Base-by-base conservation (phyloP, 2,329 filamentous ascomycete genomes). In the Claviceps citrina region DNA sequence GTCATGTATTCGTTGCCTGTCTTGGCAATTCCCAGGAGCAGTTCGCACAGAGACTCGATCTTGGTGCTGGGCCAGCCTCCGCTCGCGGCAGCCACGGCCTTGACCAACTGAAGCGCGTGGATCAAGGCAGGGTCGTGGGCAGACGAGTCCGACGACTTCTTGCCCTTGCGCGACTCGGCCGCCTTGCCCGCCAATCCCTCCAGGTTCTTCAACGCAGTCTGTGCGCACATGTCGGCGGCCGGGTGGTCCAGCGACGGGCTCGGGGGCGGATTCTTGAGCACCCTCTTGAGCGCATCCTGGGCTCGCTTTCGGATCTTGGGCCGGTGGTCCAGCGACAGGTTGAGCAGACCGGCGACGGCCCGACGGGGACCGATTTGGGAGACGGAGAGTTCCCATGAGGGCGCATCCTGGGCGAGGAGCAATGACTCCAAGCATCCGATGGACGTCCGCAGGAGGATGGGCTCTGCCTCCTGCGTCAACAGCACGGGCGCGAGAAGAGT, bases 21-120 rank as follows among this genome's bases (percentile, higher is more conserved):
- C 54, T 80, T 80, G 24, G 89, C 89, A 45, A 96, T 93, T 49
- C 78, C 78, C 49, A 98, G 74, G 43, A 98, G 65, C 40, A 94
- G 65, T 59, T 96, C 87, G 59, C 87, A 95, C 26, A 98, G 66
- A 2, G 81, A 70, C 62, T 98, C 91, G 40, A 95, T 93, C 63
- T 93, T 94, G 65, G 82, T 85, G 65, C 82, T 94, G 1, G 91
- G 91, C 91, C 91, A 98, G 38, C 91, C 91, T 31, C 85, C 84
- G 43, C 85, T 89, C 5, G 84, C 85, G 3, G 74, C 71, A 1
- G 91, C 86, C 44, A 98, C 76, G 0, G 84, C 83, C 68, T 93
- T 95, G 47, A 94, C 81, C 41, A 98, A 67, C 54, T 98, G 89
- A 46, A 98, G 66, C 2, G 87, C 81, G 56, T 96, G 91, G 48